phyloP scores from a whole-genome alignment of 331 rosid species.

The Arachis monticola region DNA sequence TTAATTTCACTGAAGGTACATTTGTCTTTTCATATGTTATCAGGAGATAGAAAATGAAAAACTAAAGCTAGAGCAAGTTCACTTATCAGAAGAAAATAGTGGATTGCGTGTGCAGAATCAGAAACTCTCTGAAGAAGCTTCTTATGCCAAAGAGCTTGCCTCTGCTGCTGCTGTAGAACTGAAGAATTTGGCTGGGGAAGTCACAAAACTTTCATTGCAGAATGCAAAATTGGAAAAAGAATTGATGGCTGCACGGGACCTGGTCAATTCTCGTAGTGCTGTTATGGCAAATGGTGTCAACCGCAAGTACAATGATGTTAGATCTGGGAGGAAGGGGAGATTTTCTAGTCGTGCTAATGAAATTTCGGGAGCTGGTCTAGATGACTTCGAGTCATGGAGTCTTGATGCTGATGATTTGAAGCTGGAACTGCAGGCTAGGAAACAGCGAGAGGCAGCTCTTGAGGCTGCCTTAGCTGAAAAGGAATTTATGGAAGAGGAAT shows the following conservation, averaged over 20 bases:
- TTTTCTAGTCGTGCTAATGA: constrained; percentile 69
- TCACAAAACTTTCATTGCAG: constrained; percentile 90
- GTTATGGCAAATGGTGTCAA: constrained; percentile 60
- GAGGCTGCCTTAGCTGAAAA: constrained; percentile 95
- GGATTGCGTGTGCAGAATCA: constrained; percentile 94
- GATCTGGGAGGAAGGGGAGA: constrained; percentile 88
- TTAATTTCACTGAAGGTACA: constrained; percentile 27
- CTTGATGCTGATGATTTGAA: constrained; percentile 79
- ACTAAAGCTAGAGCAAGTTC: constrained; percentile 85
- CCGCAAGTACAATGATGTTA: constrained; percentile 74
- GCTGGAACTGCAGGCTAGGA: constrained; percentile 94
- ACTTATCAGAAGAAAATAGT: constrained; percentile 88
- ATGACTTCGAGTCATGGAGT: constrained; percentile 82
- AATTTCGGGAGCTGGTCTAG: constrained; percentile 57
- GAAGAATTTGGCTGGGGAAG: constrained; percentile 98
- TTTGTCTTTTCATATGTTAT: constrained; percentile 21
- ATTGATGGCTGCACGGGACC: constrained; percentile 72
- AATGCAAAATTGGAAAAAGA: constrained; percentile 90
- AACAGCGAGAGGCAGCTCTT: constrained; percentile 89
- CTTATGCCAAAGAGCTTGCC: constrained; percentile 96
- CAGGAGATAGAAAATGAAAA: constrained; percentile 96
- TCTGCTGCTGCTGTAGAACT: constrained; percentile 99
- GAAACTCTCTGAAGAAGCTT: constrained; percentile 97
- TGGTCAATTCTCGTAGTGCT: constrained; percentile 64
- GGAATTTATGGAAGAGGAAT: constrained; percentile 83